Base-by-base conservation (phyloP, 129 eudicot genomes). In the Flaveria trinervia region DNA sequence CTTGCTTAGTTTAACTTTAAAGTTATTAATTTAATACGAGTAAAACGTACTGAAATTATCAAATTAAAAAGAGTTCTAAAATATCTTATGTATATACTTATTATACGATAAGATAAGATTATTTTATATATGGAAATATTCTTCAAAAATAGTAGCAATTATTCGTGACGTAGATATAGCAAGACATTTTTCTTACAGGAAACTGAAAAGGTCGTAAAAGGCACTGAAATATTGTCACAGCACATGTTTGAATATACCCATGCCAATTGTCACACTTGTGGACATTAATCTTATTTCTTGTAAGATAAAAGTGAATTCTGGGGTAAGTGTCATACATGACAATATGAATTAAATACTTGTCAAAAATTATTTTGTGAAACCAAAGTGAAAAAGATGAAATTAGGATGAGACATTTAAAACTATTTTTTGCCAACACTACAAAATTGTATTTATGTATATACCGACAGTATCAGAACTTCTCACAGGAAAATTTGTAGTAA, bases 221-320 rank as follows among this genome's bases (percentile, higher is more conserved):
- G 28, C 23, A 77, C 4, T 52, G 54, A 44, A 51, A 36, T 36
- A 10, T 65, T 77, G 50, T 77, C 41, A 5, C 1, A 36, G 41
- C 39, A 33, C 39, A 33, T 33, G 7, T 33, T 4, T 33, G 39
- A 33, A 33, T 33, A 36, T 36, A 36, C 41, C 41, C 41, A 36
- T 36, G 7, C 6, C 41, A 36, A 36, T 36, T 36, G 1, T 36
- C 41, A 36, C 41, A 36, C 41, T 36, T 36, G 41, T 36, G 45
- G 30, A 23, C 46, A 25, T 43, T 55, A 68, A 44, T 68, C 52
- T 43, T 68, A 48, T 52, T 77, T 77, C 45, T 66, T 14, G 74
- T 54, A 25, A 15, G 16, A 28, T 17, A 36, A 55, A 75, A 9
- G 46, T 55, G 17, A 43, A 25, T 55, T 26, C 1, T 2, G 1